Evolutionary conservation across 129 eudicot species (phyloP).

Genomic region (Lactuca sativa): DNA sequence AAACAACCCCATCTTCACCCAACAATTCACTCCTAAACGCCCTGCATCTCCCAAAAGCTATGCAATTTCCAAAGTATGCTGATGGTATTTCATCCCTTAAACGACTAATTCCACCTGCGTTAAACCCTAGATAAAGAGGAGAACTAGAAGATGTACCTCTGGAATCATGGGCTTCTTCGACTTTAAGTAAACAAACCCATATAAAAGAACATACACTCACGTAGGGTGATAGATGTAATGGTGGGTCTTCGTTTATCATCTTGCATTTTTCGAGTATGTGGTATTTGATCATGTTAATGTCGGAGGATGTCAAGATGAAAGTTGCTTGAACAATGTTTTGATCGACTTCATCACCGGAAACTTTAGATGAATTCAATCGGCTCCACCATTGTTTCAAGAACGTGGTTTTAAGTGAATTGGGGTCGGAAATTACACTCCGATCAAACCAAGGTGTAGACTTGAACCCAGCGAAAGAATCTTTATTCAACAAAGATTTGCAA

Average conservation of each 20-base stretch:
- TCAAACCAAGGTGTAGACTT: conserved; percentile 23
- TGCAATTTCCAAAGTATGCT: conserved; percentile 44
- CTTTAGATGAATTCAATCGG: background rate
- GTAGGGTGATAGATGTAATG: conserved; percentile 36
- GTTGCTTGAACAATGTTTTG: conserved; percentile 36
- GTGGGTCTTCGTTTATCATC: conserved; percentile 27
- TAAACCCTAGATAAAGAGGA: conserved; percentile 39
- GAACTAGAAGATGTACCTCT: background rate
- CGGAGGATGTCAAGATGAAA: conserved; percentile 29
- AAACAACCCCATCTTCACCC: conserved; percentile 39
- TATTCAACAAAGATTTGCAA: conserved; percentile 24
- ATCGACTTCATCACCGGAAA: background rate
- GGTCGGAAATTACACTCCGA: conserved; percentile 29
- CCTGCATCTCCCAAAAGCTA: conserved; percentile 45
- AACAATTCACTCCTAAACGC: conserved; percentile 20
- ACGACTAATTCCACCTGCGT: conserved; percentile 50
- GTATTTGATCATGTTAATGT: conserved; percentile 33
- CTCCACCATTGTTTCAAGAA: conserved; percentile 39
- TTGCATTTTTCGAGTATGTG: conserved; percentile 33
- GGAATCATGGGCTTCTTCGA: background rate
- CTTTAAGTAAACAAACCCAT: conserved; percentile 43
- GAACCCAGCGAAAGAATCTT: background rate
- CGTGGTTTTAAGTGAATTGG: conserved; percentile 7
- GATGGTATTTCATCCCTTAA: conserved; percentile 34
- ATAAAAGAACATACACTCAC: conserved; percentile 35